Conservation (phyloP, 768 basidiomycete genomes). For the Mycena alexandri region DNA sequence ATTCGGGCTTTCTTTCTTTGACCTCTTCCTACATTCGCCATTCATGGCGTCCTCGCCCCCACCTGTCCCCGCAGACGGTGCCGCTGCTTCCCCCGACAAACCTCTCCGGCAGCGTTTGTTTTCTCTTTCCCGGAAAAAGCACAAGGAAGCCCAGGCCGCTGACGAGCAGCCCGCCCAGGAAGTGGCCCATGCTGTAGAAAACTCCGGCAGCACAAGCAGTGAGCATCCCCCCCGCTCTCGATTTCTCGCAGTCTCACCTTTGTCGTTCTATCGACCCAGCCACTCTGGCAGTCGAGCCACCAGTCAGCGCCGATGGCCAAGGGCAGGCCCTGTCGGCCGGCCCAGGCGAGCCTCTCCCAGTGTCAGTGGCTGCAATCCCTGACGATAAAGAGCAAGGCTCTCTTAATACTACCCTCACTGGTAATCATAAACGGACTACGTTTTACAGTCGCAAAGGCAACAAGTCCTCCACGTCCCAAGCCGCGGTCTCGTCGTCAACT, state of each 20-base stretch:
- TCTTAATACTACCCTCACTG: constrained; percentile 54
- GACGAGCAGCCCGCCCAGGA: constrained; percentile 34
- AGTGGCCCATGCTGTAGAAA: constrained; percentile 40
- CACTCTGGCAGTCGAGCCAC: constrained; percentile 40
- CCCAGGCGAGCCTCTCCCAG: constrained; percentile 32
- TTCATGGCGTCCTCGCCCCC: constrained; percentile 21
- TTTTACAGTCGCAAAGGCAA: constrained; percentile 58
- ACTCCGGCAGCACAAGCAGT: constrained; percentile 46
- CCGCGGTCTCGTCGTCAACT: constrained; percentile 48
- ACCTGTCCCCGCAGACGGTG: constrained; percentile 21
- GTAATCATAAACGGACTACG: constrained; percentile 50
- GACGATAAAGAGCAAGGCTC: constrained; percentile 58
- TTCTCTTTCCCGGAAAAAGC: constrained; percentile 38
- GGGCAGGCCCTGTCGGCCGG: constrained; percentile 42
- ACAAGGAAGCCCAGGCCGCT: constrained; percentile 32
- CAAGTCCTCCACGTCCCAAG: constrained; percentile 52
- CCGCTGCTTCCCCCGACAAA: constrained; percentile 16
- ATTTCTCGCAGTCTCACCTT: constrained; percentile 14
- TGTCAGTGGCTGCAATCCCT: constrained; percentile 35
- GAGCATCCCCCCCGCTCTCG: constrained; percentile 29
- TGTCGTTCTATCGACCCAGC: constrained; percentile 33
- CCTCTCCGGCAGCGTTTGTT: constrained; percentile 38
- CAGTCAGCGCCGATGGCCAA: constrained; percentile 35
- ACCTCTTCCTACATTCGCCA: no score
- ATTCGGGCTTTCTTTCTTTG: constrained; percentile 14